Conservation (phyloP, 306 rosid species). For the Prunus kanzakura region DNA sequence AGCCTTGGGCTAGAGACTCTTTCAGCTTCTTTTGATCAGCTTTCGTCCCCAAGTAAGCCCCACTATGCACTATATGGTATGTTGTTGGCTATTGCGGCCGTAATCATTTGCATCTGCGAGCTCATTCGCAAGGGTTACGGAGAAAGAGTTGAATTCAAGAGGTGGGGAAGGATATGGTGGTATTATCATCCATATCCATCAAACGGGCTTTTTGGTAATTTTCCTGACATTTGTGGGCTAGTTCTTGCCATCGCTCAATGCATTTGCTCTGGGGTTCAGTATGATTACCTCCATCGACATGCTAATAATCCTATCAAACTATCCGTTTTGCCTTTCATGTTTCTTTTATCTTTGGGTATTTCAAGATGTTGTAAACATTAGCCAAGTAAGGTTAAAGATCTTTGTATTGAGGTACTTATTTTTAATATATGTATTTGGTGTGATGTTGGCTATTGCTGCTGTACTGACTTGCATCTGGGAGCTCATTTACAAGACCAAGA, state of each 20-base stretch:
- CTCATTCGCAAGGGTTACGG: not conserved
- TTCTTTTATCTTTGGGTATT: not conserved
- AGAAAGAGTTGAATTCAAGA: not conserved
- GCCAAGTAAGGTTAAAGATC: not conserved
- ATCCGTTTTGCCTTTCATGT: not conserved
- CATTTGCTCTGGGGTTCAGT: slow-evolving; percentile 3
- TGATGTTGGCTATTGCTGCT: not conserved
- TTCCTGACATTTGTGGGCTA: not conserved
- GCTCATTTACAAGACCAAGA: not conserved
- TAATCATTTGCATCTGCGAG: not conserved
- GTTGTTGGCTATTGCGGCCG: not conserved
- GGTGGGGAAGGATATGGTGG: slow-evolving; percentile 1
- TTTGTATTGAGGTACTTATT: no score
- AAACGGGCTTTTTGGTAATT: not conserved
- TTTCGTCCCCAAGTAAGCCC: not conserved
- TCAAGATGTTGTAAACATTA: not conserved
- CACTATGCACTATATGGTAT: not conserved
- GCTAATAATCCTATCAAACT: not conserved
- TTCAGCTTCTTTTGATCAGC: not conserved
- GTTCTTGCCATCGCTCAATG: not conserved
- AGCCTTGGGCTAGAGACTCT: not conserved
- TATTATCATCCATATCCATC: not conserved
- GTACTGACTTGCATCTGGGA: not conserved
- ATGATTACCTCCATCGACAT: not conserved
- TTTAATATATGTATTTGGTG: not conserved